Base-by-base conservation (phyloP, 768 basidiomycete species). In the Rhizopogon rudus region DNA sequence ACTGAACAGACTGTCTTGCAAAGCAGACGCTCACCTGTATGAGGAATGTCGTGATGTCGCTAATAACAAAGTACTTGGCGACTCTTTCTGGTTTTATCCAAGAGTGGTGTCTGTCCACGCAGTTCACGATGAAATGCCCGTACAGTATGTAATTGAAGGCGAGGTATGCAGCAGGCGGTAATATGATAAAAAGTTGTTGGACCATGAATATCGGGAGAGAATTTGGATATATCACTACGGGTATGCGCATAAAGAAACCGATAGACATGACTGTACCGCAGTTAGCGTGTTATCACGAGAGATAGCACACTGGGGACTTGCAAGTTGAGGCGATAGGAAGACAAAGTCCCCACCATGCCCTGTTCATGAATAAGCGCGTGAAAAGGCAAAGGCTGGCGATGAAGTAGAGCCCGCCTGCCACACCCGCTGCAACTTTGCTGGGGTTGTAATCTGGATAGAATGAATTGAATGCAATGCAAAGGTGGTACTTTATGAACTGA, bases 141-240 rank as follows among this genome's bases (percentile, higher is more conserved):
- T 68, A 71, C 8, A 70, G 51, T 22, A 73, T 67, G 44, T 70
- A 71, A 51, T 71, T 64, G 40, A 68, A 73, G 14, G 72, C 70
- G 17, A 73, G 57, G 43, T 66, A 71, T 2, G 61, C 52, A 3
- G 67, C 60, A 1, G 70, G 72, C 3, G 66, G 52, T 17, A 61
- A 52, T 14, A 72, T 51, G 37, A 65, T 62, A 10, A 70, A 56
- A 10, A 73, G 16, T 12, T 39, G 3, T 31, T 62, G 59, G 44
- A 51, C 56, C 20, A 69, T 59, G 50, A 59, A 60, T 31, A 58
- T 40, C 3, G 55, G n/a, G 0, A 59, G 16, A 6, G 63, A 62
- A 42, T 69, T 61, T 1, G 57, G 68, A 41, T 68, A 54, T 22
- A 39, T 46, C 28, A 25, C 51, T 54, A 66, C 42, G 3, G 39